These are phyloP conservation scores for Rhodocollybia butyracea DNA, from an alignment of 768 basidiomycete genomes.

Conservation along the genomic window DNA sequence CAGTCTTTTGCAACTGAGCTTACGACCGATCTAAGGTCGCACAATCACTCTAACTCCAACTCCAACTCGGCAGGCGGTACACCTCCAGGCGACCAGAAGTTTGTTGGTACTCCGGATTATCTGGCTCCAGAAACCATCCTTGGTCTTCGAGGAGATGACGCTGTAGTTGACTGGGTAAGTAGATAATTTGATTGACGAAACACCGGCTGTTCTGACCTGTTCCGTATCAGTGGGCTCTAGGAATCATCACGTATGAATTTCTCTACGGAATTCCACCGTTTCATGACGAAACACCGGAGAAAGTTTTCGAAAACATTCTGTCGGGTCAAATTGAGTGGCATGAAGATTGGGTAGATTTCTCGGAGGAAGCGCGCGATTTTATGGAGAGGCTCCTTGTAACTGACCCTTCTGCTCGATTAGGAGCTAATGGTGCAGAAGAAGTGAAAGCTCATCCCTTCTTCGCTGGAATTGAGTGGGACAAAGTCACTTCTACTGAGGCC, in stretches of 20 bases:
- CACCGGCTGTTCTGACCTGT: conserved; percentile 3
- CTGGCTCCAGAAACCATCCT: conserved; percentile 94
- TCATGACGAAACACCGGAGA: conserved; percentile 95
- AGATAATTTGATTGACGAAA: conserved; percentile 7
- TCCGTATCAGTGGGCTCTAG: conserved; percentile 85
- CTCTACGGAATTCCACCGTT: conserved; percentile 96
- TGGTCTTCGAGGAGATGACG: conserved; percentile 92
- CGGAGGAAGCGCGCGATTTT: conserved; percentile 84
- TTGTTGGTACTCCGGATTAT: conserved; percentile 98
- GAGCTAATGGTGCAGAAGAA: conserved; percentile 84
- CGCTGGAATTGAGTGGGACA: conserved; percentile 88
- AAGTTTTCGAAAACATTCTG: conserved; percentile 97
- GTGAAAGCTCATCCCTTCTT: conserved; percentile 93
- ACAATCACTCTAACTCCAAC: conserved; percentile 53
- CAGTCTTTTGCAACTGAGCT: conserved; percentile 87
- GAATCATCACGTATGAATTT: conserved; percentile 98
- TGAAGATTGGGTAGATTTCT: conserved; percentile 87
- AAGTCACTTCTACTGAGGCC: conserved; percentile 83
- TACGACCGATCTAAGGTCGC: conserved; percentile 78
- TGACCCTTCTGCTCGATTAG: conserved; percentile 78
- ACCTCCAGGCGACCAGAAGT: conserved; percentile 84
- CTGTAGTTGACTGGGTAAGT: conserved; percentile 94
- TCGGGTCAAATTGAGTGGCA: conserved; percentile 95
- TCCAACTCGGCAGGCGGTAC: conserved; percentile 44
- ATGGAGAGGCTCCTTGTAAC: conserved; percentile 83